Conservation (phyloP, 2,329 filamentous ascomycete species). For the Cordyceps pruinosa region DNA sequence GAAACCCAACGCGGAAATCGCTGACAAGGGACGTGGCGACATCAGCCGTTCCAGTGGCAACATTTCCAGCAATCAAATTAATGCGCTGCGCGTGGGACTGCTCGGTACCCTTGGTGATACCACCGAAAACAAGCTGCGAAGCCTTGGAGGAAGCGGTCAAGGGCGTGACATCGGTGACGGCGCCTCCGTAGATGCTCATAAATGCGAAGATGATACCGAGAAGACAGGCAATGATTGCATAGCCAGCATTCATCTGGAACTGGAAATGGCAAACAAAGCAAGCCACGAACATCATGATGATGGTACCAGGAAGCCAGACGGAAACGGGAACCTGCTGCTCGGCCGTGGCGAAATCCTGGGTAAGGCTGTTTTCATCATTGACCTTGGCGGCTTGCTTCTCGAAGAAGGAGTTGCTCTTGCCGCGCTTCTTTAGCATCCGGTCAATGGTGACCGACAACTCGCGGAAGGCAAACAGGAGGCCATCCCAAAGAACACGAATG, state of each 20-base stretch:
- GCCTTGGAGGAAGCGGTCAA: constrained; percentile 57
- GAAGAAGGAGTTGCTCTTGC: constrained; percentile 27
- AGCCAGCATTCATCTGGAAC: constrained; percentile 43
- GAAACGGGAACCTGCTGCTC: constrained; percentile 45
- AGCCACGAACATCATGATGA: constrained; percentile 44
- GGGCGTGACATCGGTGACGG: constrained; percentile 48
- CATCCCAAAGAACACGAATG: constrained; percentile 30
- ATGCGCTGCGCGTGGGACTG: constrained; percentile 50
- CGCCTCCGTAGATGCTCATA: constrained; percentile 33
- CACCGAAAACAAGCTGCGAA: constrained; percentile 59
- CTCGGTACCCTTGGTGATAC: constrained; percentile 49
- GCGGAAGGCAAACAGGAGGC: constrained; percentile 27
- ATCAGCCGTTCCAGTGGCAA: constrained; percentile 49
- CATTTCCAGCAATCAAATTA: constrained; percentile 57
- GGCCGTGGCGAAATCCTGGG: constrained; percentile 34
- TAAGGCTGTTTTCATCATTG: constrained; percentile 23
- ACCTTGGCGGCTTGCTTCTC: constrained; percentile 30
- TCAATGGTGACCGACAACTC: constrained; percentile 26
- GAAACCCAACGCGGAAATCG: constrained; percentile 63
- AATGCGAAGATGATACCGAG: constrained; percentile 48
- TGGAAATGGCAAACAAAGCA: constrained; percentile 44
- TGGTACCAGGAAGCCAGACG: constrained; percentile 43
- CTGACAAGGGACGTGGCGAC: constrained; percentile 47
- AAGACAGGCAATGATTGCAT: constrained; percentile 43
- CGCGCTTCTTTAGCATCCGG: constrained; percentile 23